Evolutionary conservation across 257 asterid genomes (phyloP).

Genomic region (Nicotiana noctiflora): DNA sequence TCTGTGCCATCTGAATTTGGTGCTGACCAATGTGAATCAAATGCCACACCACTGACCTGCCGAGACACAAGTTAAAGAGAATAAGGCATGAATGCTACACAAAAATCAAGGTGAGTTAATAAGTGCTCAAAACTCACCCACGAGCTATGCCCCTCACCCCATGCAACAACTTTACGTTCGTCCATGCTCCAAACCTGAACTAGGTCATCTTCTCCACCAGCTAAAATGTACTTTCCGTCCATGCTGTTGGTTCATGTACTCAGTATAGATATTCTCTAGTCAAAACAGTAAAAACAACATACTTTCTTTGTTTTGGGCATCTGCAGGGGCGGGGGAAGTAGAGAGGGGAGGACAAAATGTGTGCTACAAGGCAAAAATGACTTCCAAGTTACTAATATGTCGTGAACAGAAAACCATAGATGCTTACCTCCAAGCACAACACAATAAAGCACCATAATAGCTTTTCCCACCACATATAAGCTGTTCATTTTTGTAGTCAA

Average conservation of each 20-base stretch:
- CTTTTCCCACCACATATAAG: slow-evolving; percentile 93
- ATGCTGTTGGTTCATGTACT: slow-evolving; percentile 56
- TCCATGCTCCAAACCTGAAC: slow-evolving; percentile 99
- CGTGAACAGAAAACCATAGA: not conserved
- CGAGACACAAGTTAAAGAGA: slow-evolving; percentile 15
- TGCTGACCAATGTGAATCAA: slow-evolving; percentile 90
- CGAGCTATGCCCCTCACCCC: slow-evolving; percentile 99
- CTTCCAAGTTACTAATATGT: not conserved
- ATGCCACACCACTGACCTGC: slow-evolving; percentile 98
- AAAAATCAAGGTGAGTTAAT: not conserved
- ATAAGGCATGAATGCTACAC: slow-evolving; percentile 11
- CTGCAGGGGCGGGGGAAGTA: not conserved
- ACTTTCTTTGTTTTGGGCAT: not conserved
- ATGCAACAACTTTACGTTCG: slow-evolving; percentile 89
- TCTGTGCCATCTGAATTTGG: slow-evolving; percentile 83
- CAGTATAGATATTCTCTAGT: slow-evolving; percentile 26
- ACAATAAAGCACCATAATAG: slow-evolving; percentile 90
- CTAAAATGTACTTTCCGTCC: slow-evolving; percentile 93
- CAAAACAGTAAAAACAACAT: slow-evolving; percentile 9
- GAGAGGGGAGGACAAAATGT: not conserved
- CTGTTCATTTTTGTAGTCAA: slow-evolving; percentile 85
- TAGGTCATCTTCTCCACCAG: slow-evolving; percentile 99
- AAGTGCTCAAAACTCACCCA: slow-evolving; percentile 64
- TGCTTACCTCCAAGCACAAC: slow-evolving; percentile 97
- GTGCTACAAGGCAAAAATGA: not conserved